Evolutionary conservation across 176 grass and related monocot genomes (phyloP), one percentile per base, ranked within the genome.

Genomic region (Bonia amplexicaulis): DNA sequence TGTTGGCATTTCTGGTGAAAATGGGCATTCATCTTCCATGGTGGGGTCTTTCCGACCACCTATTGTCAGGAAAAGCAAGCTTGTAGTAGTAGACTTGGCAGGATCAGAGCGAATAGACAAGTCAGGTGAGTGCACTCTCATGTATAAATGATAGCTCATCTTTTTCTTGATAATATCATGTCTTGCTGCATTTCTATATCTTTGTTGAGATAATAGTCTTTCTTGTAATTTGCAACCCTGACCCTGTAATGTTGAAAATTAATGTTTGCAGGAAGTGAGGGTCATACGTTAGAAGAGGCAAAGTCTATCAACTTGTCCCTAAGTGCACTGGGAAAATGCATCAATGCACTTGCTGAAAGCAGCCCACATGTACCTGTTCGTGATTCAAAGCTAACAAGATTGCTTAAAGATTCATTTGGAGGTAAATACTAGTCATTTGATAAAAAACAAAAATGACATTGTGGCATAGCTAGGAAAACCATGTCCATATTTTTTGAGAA

Each of bases 391-490:
- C 88, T 99, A 76, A 99, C 97, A n/a, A 96, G 97, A 87, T 89
- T 99, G 75, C 93, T 99, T 84, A 96, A 92, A 92, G 97, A 99
- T 94, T 99, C 97, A 74, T 99, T 99, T 99, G 97, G 97, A 91
- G 97, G 97, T 99, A 77, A 33, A 37, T 54, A 66, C 33, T 45
- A 40, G 22, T 20, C 6, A 16, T 84, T 66, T 76, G 46, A 46
- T 54, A 47, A 13, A 66, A 66, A 74, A 16, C 10, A 6, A 80
- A 74, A 62, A 69, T 46, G 59, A 2, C 52, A 60, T 48, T 69
- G 58, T 41, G 19, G 54, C 42, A 61, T 75, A 61, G 3, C 62
- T 81, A 76, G 23, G 61, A 31, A 79, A 64, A n/a, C 6, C 29
- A 42, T 57, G 14, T 35, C 40, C 58, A 48, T 66, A 3, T 49